phyloP scores from a whole-genome alignment of 2,329 filamentous ascomycete species.

The Alternaria arborescens region DNA sequence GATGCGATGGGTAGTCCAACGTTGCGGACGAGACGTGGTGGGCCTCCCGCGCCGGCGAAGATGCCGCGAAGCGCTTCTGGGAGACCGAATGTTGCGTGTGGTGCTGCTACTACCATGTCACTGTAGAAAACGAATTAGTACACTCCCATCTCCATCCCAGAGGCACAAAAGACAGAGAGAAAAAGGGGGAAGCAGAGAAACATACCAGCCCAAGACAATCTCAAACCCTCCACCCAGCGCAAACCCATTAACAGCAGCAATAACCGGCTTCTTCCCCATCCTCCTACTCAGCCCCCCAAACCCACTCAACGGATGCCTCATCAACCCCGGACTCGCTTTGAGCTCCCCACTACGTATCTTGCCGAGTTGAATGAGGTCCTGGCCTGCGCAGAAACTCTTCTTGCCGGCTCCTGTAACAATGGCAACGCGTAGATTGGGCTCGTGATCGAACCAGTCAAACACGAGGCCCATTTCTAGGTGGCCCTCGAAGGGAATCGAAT shows the following conservation, averaged over 20 bases:
- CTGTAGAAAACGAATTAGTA: constrained; percentile 35
- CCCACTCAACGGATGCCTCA: constrained; percentile 57
- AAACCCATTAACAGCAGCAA: constrained; percentile 67
- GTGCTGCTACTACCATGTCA: constrained; percentile 63
- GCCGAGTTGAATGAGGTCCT: constrained; percentile 60
- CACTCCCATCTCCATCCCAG: not conserved
- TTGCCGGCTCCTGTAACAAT: constrained; percentile 61
- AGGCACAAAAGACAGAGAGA: not conserved
- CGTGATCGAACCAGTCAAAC: constrained; percentile 63
- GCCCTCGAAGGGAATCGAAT: constrained; percentile 52
- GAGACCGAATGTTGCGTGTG: constrained; percentile 61
- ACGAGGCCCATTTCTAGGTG: constrained; percentile 61
- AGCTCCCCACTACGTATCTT: constrained; percentile 40
- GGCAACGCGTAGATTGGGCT: constrained; percentile 59
- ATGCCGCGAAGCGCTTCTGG: constrained; percentile 65
- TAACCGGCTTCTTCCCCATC: constrained; percentile 67
- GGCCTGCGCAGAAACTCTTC: constrained; percentile 64
- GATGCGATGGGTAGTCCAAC: constrained; percentile 59
- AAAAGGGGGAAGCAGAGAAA: constrained; percentile 14
- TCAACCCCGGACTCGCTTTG: constrained; percentile 33
- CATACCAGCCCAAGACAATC: constrained; percentile 63
- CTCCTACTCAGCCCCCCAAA: constrained; percentile 66
- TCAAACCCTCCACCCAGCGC: constrained; percentile 67
- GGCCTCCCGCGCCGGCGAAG: constrained; percentile 62
- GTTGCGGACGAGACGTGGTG: constrained; percentile 61